Evolutionary conservation across 202 grass and related monocot genomes (phyloP), one percentile per base, ranked within the genome.

Genomic region (Hordeum pubiflorum): DNA sequence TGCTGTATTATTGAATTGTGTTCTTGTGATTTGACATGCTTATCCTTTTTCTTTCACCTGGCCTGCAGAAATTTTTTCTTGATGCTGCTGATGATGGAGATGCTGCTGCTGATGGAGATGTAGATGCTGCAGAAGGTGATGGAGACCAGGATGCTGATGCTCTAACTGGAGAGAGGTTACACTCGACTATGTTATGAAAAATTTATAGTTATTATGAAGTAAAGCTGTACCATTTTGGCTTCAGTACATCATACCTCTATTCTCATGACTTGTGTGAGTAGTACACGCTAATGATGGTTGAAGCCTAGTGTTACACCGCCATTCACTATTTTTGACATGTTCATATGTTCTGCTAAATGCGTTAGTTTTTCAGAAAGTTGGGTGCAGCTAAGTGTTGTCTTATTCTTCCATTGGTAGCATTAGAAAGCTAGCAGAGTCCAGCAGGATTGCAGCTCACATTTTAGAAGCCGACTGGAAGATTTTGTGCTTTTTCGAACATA

Each of bases 1-100:
- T 15, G 38, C 66, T 71, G 43, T 75, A 34, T 13, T 11, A 58
- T 2, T 75, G 62, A 46, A 60, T 78, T 63, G 1, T 73, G n/a
- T 23, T 22, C 61, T 69, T 78, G n/a, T 65, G 36, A 74, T 59
- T 18, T 39, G 67, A 27, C 55, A 41, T 48, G 59, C 39, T 33
- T 58, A 72, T 63, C 10, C n/a, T 2, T 63, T 26, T 54, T 54
- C 20, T 75, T 70, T 63, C 31, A 62, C 48, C 9, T 84, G 38
- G n/a, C 17, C 37, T 89, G 78, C 88, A 97, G 90, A 99, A 88
- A 84, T 93, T 89, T 80, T 99, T 99, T 84, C 85, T 96, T 14
- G 96, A 99, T 76, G 96, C 92, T 68, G 95, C 92, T 68, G 95
- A 91, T 81, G 85, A 85, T 79, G 96, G 70, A 67, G 74, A 85